Percentiles rank a stretch among this genome's conserved stretches.
These are phyloP conservation scores for Sanghuangporus weigelae DNA, from an alignment of 1,284 basidiomycete genomes.

Conservation along the genomic window DNA sequence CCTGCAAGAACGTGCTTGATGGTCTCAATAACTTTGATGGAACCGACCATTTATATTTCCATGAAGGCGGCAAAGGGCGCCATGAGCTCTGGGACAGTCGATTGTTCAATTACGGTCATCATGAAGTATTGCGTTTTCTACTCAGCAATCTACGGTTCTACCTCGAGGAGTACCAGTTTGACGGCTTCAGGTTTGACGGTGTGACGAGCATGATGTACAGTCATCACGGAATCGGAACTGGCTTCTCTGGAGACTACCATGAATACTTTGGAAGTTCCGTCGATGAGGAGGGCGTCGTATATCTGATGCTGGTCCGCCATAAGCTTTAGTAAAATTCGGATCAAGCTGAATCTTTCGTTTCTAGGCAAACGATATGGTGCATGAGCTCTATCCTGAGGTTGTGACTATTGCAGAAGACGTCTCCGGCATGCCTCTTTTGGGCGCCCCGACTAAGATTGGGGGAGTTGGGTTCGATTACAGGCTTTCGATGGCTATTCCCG, in stretches of 20 bases:
- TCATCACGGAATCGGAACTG: conserved; percentile 96
- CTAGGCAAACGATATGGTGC: conserved; percentile 90
- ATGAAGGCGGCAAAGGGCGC: conserved; percentile 83
- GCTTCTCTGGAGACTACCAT: conserved; percentile 96
- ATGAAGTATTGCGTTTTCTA: conserved; percentile 93
- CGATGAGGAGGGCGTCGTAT: conserved; percentile 88
- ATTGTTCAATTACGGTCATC: conserved; percentile 92
- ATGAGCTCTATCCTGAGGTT: conserved; percentile 70
- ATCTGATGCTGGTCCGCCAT: conserved; percentile 78
- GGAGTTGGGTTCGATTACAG: conserved; percentile 98
- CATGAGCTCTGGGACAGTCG: conserved; percentile 98
- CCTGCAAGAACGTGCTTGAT: conserved; percentile 95
- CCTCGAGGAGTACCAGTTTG: conserved; percentile 93
- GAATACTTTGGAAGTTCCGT: conserved; percentile 91
- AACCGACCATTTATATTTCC: conserved; percentile 95
- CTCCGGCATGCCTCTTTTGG: conserved; percentile 95
- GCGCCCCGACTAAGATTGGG: conserved; percentile 74
- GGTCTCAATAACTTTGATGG: conserved; percentile 96
- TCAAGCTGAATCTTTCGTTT: background rate
- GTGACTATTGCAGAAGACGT: conserved; percentile 98
- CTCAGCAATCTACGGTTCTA: conserved; percentile 94
- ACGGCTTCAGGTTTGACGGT: conserved; percentile 97
- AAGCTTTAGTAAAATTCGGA: conserved; percentile 1
- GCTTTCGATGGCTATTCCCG: conserved; percentile 95
- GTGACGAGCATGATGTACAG: conserved; percentile 99